Conservation (phyloP, 768 basidiomycete species). For the Boletus speciosus region DNA sequence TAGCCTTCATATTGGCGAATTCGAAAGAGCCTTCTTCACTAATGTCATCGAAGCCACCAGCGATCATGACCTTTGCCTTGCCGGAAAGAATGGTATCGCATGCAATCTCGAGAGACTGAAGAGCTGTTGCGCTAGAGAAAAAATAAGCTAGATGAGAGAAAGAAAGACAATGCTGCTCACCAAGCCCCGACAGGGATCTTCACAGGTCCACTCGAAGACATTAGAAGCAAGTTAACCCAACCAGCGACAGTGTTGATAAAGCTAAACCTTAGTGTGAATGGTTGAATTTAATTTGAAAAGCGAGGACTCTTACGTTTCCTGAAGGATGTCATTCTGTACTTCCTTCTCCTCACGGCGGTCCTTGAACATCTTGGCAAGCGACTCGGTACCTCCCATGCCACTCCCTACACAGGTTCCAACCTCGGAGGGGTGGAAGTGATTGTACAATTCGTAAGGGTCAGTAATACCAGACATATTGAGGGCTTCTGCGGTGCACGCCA, state of each 20-base stretch:
- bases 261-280: constrained; percentile 36
- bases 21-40: constrained; percentile 98
- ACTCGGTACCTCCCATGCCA: constrained; percentile 95
- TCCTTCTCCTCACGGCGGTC: constrained; percentile 97
- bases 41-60: constrained; percentile 97
- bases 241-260: constrained; percentile 99
- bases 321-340: constrained; percentile 96
- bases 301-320: constrained; percentile 78
- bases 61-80: constrained; percentile 99
- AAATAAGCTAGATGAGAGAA: neutral
- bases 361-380: constrained; percentile 96
- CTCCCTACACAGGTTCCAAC: constrained; percentile 92
- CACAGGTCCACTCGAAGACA: constrained; percentile 96
- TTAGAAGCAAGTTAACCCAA: constrained; percentile 91
- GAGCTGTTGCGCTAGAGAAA: constrained; percentile 76
- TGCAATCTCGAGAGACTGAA: constrained; percentile 98
- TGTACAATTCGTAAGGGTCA: constrained; percentile 97
- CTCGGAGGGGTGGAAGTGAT: constrained; percentile 94
- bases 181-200: constrained; percentile 99
- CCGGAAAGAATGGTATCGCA: constrained; percentile 90
- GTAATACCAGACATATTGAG: constrained; percentile 96
- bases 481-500: constrained; percentile 92
- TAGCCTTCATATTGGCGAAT: constrained; percentile 99
- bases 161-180: constrained; percentile 39
- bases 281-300: neutral